These are phyloP conservation scores for Fusarium liriodendri DNA, from an alignment of 2,329 filamentous ascomycete species.

Conservation along the genomic window DNA sequence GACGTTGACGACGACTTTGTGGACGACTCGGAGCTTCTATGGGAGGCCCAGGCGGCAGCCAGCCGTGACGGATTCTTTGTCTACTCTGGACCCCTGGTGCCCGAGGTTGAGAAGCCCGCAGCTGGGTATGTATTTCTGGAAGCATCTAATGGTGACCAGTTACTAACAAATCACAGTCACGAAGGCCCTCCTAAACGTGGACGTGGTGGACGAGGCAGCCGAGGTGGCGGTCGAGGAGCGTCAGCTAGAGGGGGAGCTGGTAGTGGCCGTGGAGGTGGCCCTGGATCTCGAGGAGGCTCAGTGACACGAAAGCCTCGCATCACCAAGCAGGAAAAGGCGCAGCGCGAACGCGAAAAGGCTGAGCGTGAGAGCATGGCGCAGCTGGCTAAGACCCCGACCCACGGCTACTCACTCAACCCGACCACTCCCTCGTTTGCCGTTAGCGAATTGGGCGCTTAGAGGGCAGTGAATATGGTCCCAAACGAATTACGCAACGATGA, in stretches of 20 bases:
- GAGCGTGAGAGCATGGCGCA: constrained; percentile 70
- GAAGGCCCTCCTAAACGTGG: constrained; percentile 80
- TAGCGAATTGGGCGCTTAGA: constrained; percentile 50
- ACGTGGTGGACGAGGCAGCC: constrained; percentile 62
- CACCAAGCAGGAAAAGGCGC: constrained; percentile 86
- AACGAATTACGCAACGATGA: not conserved
- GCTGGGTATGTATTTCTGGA: constrained; percentile 57
- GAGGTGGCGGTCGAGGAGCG: constrained; percentile 69
- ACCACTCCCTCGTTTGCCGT: constrained; percentile 52
- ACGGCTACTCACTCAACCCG: constrained; percentile 52
- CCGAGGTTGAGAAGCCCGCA: constrained; percentile 82
- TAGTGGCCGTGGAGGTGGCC: constrained; percentile 62
- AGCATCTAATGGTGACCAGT: not conserved
- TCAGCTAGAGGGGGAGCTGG: constrained; percentile 66
- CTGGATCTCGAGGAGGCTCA: constrained; percentile 80
- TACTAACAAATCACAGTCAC: constrained; percentile 64
- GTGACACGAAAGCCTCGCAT: constrained; percentile 84
- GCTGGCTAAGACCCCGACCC: constrained; percentile 52
- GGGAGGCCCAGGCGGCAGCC: constrained; percentile 95
- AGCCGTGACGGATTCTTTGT: constrained; percentile 98
- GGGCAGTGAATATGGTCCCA: not conserved
- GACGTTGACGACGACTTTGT: constrained; percentile 87
- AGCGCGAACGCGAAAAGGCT: constrained; percentile 83
- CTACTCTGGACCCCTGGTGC: constrained; percentile 91
- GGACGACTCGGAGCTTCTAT: constrained; percentile 93